Conservation (phyloP, 2,329 filamentous ascomycete species). For the Apiospora phragmitis region DNA sequence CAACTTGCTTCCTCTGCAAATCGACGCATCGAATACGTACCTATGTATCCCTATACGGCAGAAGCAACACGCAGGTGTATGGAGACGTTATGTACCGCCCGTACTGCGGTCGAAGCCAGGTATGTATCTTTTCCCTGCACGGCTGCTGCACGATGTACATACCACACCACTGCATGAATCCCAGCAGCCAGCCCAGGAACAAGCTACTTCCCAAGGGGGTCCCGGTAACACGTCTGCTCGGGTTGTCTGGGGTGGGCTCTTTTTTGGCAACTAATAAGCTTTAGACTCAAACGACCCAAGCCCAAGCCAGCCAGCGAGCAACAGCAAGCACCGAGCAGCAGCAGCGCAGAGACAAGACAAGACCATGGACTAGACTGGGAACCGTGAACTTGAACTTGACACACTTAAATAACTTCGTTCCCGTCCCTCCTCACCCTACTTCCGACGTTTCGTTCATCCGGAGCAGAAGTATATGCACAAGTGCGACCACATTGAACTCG, state of each 20-base stretch:
- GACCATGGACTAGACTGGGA: constrained; percentile 4
- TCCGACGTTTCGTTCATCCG: not conserved
- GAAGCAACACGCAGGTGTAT: not conserved
- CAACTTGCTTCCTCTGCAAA: not conserved
- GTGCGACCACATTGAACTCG: not conserved
- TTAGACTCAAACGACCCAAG: not conserved
- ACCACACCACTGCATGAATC: not conserved
- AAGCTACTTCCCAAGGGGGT: constrained; percentile 3
- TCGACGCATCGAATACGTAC: constrained; percentile 1
- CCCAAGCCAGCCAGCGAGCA: not conserved
- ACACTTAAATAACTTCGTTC: constrained; percentile 7
- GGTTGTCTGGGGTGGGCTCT: constrained; percentile 7
- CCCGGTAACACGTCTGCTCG: not conserved
- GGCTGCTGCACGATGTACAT: not conserved
- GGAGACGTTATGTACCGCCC: not conserved
- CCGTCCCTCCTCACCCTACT: not conserved
- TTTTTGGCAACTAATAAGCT: constrained; percentile 5
- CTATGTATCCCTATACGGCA: not conserved
- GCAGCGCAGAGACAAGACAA: not conserved
- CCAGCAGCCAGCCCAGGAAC: constrained; percentile 1
- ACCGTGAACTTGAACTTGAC: not conserved
- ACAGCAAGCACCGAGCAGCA: not conserved
- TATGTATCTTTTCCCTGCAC: not conserved
- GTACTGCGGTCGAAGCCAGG: not conserved
- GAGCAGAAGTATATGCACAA: constrained; percentile 1